These are phyloP conservation scores for Didymella arachidicola DNA, from an alignment of 2,329 filamentous ascomycete species.

Conservation along the genomic window DNA sequence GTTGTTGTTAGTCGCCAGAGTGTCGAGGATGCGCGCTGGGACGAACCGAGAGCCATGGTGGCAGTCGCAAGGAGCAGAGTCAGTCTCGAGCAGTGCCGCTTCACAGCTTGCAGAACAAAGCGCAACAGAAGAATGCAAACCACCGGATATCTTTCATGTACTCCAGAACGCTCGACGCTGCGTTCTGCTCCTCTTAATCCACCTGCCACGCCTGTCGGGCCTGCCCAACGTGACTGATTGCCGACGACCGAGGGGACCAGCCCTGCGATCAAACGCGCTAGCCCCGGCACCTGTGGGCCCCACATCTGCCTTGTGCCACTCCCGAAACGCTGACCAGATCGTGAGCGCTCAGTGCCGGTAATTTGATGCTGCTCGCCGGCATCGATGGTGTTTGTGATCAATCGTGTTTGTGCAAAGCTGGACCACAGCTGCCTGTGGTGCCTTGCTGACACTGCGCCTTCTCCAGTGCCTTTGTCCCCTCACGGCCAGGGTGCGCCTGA, in stretches of 20 bases:
- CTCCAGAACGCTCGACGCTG: background rate
- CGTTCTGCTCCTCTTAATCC: conserved; percentile 15
- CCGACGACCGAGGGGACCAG: conserved; percentile 36
- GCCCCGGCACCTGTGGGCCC: conserved; percentile 24
- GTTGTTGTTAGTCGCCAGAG: conserved; percentile 10
- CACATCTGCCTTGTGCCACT: conserved; percentile 22
- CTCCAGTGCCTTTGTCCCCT: background rate
- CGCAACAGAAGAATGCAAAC: too few species aligned
- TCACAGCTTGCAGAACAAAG: background rate
- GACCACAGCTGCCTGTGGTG: background rate
- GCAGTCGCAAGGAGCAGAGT: background rate
- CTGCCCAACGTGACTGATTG: conserved; percentile 39
- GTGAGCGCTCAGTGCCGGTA: background rate
- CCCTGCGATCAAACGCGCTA: background rate
- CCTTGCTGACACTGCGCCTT: background rate
- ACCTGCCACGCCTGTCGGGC: conserved; percentile 27
- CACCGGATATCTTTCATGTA: too few species aligned
- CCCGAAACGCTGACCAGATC: conserved; percentile 3
- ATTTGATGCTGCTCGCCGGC: conserved; percentile 2
- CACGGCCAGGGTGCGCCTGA: background rate
- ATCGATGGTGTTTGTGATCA: background rate
- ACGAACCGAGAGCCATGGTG: conserved; percentile 20
- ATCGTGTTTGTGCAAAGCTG: background rate
- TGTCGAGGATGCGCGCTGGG: background rate
- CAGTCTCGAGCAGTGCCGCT: too few species aligned